A percentile compares a stretch with the other conserved stretches of the same genome.
Evolutionary conservation across 164 flowering plant genomes (phyloP).

Genomic region (Annona squamosa): DNA sequence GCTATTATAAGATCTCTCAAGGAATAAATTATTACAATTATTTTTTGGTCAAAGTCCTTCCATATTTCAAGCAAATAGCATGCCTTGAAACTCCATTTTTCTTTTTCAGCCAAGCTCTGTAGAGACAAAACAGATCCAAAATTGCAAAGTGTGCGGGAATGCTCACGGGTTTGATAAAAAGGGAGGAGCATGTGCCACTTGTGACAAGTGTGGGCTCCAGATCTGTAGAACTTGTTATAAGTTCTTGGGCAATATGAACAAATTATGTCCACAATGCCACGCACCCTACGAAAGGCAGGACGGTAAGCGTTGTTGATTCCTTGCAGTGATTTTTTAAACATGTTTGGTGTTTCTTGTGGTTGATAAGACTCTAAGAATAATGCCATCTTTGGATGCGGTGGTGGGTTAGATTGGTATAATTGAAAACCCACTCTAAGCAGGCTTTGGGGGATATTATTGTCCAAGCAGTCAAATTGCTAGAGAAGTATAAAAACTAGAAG

Average conservation of each 20-base stretch:
- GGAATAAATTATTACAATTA: not conserved
- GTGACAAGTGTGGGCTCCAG: not conserved
- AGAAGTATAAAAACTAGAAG: too few relatives aligned
- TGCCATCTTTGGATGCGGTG: not conserved
- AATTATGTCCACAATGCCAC: slow-evolving; percentile 2
- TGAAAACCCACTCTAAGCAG: not conserved
- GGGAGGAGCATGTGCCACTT: slow-evolving; percentile 2
- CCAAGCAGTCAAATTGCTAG: too few relatives aligned
- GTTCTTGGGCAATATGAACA: not conserved
- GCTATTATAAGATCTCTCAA: too few relatives aligned
- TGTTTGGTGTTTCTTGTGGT: not conserved
- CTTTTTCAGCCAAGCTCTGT: not conserved
- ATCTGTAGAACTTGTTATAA: slow-evolving; percentile 1
- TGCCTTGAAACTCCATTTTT: not conserved
- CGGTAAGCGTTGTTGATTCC: not conserved
- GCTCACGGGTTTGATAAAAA: not conserved
- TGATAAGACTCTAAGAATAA: not conserved
- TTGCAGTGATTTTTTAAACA: not conserved
- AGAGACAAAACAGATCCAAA: not conserved
- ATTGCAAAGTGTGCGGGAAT: slow-evolving; percentile 1
- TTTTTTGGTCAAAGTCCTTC: not conserved
- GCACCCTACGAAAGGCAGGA: not conserved
- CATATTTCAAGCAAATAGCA: not conserved
- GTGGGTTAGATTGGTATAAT: not conserved
- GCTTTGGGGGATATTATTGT: too few relatives aligned